Evolutionary conservation across 768 basidiomycete species (phyloP), one percentile per base, ranked within the genome.

Genomic region (Glaciozyma antarctica): DNA sequence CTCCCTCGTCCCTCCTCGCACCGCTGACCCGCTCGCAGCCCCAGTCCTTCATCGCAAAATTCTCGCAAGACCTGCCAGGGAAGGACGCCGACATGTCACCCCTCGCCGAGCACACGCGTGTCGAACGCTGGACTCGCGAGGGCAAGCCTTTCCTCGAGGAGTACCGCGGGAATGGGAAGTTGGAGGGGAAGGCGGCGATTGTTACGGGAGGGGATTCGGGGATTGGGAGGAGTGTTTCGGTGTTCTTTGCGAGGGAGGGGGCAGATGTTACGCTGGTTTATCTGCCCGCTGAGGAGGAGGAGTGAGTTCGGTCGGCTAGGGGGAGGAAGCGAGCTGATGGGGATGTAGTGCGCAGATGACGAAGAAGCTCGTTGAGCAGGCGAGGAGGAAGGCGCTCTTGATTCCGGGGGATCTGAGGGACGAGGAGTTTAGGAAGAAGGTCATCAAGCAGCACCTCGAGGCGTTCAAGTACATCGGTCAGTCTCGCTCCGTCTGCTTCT

Each of bases 261-360:
- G 74, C 81, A 12, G 77, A 77, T 38, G 71, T 80, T 0, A 77
- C 78, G 0, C 77, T 80, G 58, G 74, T 71, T n/a, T 80, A 84
- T 74, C 79, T 85, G 1, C 80, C 82, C 1, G 77, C 82, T 66
- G 85, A 85, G 73, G 77, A 81, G 65, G 76, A 79, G 53, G 84
- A 85, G 78, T 77, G 66, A 72, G 77, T 73, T 5, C 34, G 21
- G 19, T n/a, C 7, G n/a, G 4, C 26, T 2, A 16, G 41, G 22
- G 13, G 28, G 26, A 12, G 34, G n/a, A 12, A 30, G 5, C 9
- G 48, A 7, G 48, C 48, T n/a, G 15, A 51, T 26, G 65, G 28
- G 5, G 26, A 17, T 16, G 30, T n/a, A 48, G 43, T 41, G 51
- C 38, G 17, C 13, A 13, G 13, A 51, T 38, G n/a, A 56, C 47